phyloP scores from a whole-genome alignment of 257 asterid genomes.

The Solanum ossicruentum region DNA sequence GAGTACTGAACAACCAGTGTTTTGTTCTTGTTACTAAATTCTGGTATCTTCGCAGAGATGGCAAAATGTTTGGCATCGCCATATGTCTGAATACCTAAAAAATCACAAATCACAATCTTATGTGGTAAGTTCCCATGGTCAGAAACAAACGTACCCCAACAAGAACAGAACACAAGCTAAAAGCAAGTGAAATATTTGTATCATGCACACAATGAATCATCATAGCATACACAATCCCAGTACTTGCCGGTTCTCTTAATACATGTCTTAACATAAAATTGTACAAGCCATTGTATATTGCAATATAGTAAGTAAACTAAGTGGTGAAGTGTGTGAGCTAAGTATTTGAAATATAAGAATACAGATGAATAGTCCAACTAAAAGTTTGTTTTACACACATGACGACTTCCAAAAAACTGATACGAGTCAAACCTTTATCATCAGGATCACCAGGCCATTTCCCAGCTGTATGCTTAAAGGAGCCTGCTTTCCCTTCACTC shows the following conservation, averaged over 20 bases:
- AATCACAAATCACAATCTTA: background rate
- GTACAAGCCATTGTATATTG: background rate
- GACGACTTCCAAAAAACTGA: background rate
- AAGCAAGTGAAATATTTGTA: background rate
- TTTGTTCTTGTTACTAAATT: constrained; percentile 82
- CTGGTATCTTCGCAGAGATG: constrained; percentile 88
- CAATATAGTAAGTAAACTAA: background rate
- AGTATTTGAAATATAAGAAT: background rate
- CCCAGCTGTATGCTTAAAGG: constrained; percentile 92
- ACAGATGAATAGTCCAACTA: background rate
- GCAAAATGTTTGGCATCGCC: constrained; percentile 84
- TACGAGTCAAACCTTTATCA: constrained; percentile 50
- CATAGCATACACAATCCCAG: background rate
- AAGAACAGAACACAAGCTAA: background rate
- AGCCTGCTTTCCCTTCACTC: constrained; percentile 90
- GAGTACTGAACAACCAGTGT: constrained; percentile 87
- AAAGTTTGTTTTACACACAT: background rate
- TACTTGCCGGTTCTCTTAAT: background rate
- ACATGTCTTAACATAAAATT: background rate
- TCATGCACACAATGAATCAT: background rate
- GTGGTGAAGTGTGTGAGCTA: background rate
- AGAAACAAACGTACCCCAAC: background rate
- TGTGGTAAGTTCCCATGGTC: background rate
- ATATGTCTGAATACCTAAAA: constrained; percentile 82
- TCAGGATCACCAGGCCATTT: constrained; percentile 95